Evolutionary conservation across 495 filamentous ascomycete species (phyloP).

Genomic region (Hypoxylon intermedium): DNA sequence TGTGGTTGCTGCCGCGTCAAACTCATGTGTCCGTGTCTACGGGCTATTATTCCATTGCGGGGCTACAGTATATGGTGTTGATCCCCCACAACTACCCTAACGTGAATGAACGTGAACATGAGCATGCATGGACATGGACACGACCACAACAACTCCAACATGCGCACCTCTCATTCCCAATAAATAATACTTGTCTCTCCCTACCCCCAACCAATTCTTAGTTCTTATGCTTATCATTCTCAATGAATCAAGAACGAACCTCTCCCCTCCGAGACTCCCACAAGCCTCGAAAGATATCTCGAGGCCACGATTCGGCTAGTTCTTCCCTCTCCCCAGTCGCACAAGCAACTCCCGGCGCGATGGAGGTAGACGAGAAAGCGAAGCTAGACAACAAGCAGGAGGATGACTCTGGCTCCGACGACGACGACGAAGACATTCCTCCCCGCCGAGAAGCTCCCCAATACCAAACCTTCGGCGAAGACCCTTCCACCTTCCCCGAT

Average conservation of each 20-base stretch:
- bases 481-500: conserved; percentile 90
- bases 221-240: conserved; percentile 1
- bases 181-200: conserved; percentile 2
- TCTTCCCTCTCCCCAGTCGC: conserved; percentile 69
- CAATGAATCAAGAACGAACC: conserved; percentile 49
- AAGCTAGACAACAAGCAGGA: conserved; percentile 59
- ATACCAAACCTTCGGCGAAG: conserved; percentile 83
- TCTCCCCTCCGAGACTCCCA: conserved; percentile 52
- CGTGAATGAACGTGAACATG: too few relatives aligned
- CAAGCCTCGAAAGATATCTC: conserved; percentile 57
- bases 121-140: too few relatives aligned
- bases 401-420: conserved; percentile 68
- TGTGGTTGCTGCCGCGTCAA: too few relatives aligned
- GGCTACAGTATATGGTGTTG: too few relatives aligned
- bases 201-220: conserved; percentile 8
- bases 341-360: conserved; percentile 55
- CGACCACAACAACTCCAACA: too few relatives aligned
- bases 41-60: too few relatives aligned
- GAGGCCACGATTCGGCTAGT: conserved; percentile 65
- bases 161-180: too few relatives aligned
- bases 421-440: conserved; percentile 71
- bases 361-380: conserved; percentile 59
- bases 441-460: conserved; percentile 77
- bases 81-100: too few relatives aligned
- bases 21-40: too few relatives aligned